Percentiles rank a stretch among this genome's conserved stretches.
These are phyloP conservation scores for Cyclanthera cordifolia DNA, from an alignment of 306 rosid species.

Conservation along the genomic window DNA sequence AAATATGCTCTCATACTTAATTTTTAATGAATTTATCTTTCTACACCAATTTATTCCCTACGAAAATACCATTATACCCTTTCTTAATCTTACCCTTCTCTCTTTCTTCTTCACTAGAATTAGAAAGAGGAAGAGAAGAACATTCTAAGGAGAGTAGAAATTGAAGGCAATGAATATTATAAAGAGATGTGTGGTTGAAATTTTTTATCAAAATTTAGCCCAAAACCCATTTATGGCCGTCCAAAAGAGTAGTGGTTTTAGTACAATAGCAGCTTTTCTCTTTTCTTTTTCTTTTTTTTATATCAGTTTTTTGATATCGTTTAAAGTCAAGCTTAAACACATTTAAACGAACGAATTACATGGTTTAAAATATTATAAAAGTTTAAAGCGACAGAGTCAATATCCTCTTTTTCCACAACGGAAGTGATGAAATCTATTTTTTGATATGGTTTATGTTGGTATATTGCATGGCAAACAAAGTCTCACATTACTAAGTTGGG, in stretches of 20 bases:
- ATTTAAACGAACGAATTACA: too few species aligned
- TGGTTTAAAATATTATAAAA: too few species aligned
- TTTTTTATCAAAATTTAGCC: neutral
- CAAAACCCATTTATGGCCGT: neutral
- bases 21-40: neutral
- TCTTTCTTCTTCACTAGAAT: neutral
- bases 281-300: neutral
- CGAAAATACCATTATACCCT: neutral
- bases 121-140: neutral
- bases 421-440: too few species aligned
- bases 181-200: slow-evolving; percentile 6
- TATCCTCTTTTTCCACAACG: too few species aligned
- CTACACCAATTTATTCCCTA: neutral
- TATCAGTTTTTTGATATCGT: neutral
- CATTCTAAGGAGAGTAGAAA: neutral
- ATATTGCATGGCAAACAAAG: too few species aligned
- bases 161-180: slow-evolving; percentile 5
- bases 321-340: too few species aligned
- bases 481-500: too few species aligned
- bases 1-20: neutral
- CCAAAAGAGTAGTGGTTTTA: neutral
- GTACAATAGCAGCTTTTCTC: neutral
- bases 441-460: too few species aligned
- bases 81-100: neutral
- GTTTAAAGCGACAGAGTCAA: too few species aligned